Evolutionary conservation across 805 yeast species (phyloP).

Genomic region (Spathaspora passalidarum): DNA sequence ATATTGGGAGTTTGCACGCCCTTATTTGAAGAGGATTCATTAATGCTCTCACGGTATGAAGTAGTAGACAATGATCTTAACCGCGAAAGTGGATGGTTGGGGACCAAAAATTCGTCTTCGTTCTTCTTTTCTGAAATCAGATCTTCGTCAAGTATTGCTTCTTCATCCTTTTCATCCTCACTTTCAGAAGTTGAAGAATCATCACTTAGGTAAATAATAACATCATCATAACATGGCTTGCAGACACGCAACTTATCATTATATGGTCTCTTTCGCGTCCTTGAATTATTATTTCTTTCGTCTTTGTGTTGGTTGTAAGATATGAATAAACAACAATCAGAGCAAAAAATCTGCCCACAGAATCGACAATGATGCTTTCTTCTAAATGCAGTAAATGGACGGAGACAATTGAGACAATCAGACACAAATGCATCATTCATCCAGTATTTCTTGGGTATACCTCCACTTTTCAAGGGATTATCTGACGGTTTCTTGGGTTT

Average conservation of each 20-base stretch:
- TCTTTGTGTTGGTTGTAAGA: constrained; percentile 54
- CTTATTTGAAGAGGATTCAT: not conserved
- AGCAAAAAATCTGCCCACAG: constrained; percentile 94
- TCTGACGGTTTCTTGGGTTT: constrained; percentile 30
- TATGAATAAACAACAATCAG: constrained; percentile 68
- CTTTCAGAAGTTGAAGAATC: constrained; percentile 44
- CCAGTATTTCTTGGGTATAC: constrained; percentile 83
- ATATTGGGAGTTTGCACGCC: not conserved
- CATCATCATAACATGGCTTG: constrained; percentile 69
- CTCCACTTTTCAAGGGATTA: constrained; percentile 45
- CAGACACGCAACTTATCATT: constrained; percentile 77
- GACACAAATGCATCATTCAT: constrained; percentile 91
- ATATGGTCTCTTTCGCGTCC: constrained; percentile 39
- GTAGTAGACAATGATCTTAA: constrained; percentile 26
- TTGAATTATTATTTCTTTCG: constrained; percentile 22
- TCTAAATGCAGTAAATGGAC: constrained; percentile 78
- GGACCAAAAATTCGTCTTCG: constrained; percentile 16
- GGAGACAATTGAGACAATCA: constrained; percentile 82
- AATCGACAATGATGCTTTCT: constrained; percentile 93
- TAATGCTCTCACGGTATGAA: constrained; percentile 15
- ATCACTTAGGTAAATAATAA: constrained; percentile 66
- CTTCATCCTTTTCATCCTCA: constrained; percentile 34
- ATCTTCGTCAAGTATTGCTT: constrained; percentile 6
- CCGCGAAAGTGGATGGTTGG: constrained; percentile 26
- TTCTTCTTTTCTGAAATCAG: constrained; percentile 7